Base-by-base conservation (phyloP, 2,329 filamentous ascomycete genomes). In the Colletotrichum abscissum region DNA sequence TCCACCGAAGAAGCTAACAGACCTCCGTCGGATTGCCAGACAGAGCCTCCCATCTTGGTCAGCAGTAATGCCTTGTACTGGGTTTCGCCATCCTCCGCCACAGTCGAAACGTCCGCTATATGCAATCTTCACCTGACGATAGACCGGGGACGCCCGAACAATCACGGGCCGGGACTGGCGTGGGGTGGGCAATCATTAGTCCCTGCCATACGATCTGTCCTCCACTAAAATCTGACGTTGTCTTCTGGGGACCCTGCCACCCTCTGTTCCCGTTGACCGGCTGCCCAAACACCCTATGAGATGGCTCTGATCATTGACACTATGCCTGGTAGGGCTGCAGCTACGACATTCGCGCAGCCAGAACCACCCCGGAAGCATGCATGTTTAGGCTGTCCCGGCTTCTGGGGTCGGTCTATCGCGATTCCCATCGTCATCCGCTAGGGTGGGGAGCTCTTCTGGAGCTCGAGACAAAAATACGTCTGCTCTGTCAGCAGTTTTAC, bases 161-260 rank as follows among this genome's bases (percentile, higher is more conserved):
- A 72, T 69, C 42, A 64, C 30, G 59, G 52, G 46, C 42, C 28
- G 55, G 46, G 54, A 16, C 35, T 57, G 28, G 56, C 35, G 60
- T 28, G 58, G 26, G 35, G 12, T 54, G 57, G 35, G 56, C 55
- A 59, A 49, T 30, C 56, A 49, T 62, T 65, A 38, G 60, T 33
- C 67, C 67, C 60, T 73, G 59, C 35, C 46, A 62, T 49, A 49
- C 42, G 67, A 62, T 56, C 38, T 62, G 56, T 26, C 66, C 56
- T 3, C 46, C 60, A 30, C 72, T 74, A 74, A 74, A 74, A 74
- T 74, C 72, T 74, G 60, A 72, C 68, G 33, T 73, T 52, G 63
- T 28, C 62, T 71, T 73, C 70, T 56, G 66, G 30, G 35, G 62
- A 22, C 33, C 59, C 66, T 28, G 26, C 55, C 14, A 56, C 7